Evolutionary conservation across 2,329 filamentous ascomycete species (phyloP), one percentile per base, ranked within the genome.

Genomic region (Corniculantispora saksenae): DNA sequence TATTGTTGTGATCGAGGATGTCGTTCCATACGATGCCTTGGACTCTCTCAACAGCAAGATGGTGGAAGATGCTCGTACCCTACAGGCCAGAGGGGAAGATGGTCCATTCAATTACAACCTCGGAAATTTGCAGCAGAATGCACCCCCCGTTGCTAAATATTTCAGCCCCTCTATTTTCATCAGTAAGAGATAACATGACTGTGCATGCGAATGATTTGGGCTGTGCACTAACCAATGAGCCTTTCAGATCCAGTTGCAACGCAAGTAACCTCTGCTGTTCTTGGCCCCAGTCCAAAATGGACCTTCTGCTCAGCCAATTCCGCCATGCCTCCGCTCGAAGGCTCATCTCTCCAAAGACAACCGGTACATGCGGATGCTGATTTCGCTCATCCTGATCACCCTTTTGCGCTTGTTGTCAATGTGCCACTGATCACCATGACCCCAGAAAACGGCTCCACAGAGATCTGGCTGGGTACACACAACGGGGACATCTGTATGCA

Each of bases 81-180:
- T 89, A 2, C 83, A 84, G 64, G 77, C 76, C 0, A 75, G 78
- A 38, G 84, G 85, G 2, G 80, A 86, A 23, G 79, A 85, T 19
- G 81, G 82, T 0, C 85, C 84, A 0, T 89, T 83, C 77, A 89
- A 89, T 69, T 89, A 89, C 71, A 88, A 89, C 70, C 81, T 81
- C 56, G 85, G 84, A 1, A 89, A 88, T 67, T 77, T 88, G 40
- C 86, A 89, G 67, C 87, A 89, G 70, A 86, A 88, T 67, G 79
- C 86, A 0, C 85, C 84, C 0, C 80, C 84, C 2, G 80, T 82
- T 0, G 73, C 76, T 0, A 73, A 83, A 51, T 82, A 79, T 67
- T 86, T 86, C 62, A 75, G 79, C 21, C 73, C 78, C 1, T 76
- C 76, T 4, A 83, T 89, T 29, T 87, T 88, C 64, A 72, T 83